A percentile compares a stretch with the other conserved stretches of the same genome.
Evolutionary conservation across 2,329 filamentous ascomycete genomes (phyloP).

Genomic region (Leptosphaerulina australis): DNA sequence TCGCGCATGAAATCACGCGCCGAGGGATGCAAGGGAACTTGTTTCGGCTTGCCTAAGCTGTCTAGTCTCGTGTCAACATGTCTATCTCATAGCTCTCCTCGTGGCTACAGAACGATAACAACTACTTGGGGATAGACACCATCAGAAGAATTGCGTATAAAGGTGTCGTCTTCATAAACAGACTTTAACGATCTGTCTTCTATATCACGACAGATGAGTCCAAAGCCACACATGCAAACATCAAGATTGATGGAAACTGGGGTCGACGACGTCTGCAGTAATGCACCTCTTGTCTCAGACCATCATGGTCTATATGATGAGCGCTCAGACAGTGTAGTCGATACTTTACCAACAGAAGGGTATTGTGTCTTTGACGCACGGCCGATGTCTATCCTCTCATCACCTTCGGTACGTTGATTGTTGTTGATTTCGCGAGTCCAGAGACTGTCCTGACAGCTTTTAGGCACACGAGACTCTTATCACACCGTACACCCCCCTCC

Average conservation of each 20-base stretch:
- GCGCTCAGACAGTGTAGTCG: not conserved
- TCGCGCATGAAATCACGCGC: conserved; percentile 9
- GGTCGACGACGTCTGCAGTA: not conserved
- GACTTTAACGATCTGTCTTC: no score
- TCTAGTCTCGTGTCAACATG: not conserved
- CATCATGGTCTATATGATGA: not conserved
- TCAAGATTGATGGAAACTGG: not conserved
- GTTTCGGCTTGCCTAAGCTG: conserved; percentile 5
- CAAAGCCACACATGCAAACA: no score
- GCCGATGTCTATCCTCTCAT: not conserved
- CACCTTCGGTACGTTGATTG: not conserved
- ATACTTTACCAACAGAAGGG: conserved; percentile 4
- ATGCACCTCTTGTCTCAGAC: not conserved
- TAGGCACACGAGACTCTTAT: not conserved
- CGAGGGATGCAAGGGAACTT: not conserved
- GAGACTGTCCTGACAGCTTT: not conserved
- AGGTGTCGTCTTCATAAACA: not conserved
- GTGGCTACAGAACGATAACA: not conserved
- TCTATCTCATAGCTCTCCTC: not conserved
- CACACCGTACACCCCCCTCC: conserved; percentile 3
- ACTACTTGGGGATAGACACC: not conserved
- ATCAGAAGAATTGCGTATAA: no score
- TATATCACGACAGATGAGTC: no score
- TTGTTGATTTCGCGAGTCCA: not conserved
- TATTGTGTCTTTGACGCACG: conserved; percentile 7